Evolutionary conservation across 257 asterid genomes (phyloP).

Genomic region (Solanum bulbocastanum): DNA sequence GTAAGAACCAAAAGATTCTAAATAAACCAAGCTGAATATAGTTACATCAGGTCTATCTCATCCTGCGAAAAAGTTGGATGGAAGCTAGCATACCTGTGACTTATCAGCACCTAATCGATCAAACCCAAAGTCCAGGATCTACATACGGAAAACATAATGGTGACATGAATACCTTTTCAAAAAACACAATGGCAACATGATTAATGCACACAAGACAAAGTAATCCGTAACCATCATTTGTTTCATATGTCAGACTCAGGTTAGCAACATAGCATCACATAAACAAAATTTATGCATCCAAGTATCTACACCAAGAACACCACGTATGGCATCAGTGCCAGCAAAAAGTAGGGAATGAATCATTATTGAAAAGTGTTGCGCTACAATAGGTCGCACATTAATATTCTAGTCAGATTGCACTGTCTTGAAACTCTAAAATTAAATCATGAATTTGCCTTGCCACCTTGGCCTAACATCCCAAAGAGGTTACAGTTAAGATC

Average conservation of each 20-base stretch:
- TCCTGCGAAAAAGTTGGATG: not conserved
- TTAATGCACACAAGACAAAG: not conserved
- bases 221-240: not conserved
- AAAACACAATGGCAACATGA: not conserved
- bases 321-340: not conserved
- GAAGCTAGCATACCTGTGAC: slow-evolving; percentile 51
- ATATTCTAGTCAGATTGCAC: not conserved
- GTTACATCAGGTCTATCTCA: not conserved
- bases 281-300: not conserved
- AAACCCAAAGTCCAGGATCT: slow-evolving; percentile 95
- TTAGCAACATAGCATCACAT: not conserved
- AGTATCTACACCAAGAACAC: not conserved
- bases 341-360: not conserved
- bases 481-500: not conserved
- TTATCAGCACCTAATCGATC: slow-evolving; percentile 97
- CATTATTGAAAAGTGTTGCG: not conserved
- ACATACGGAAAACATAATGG: slow-evolving; percentile 21
- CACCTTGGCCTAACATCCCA: not conserved
- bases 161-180: slow-evolving; percentile 5
- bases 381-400: not conserved
- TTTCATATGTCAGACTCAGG: not conserved
- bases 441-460: not conserved
- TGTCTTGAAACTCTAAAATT: not conserved
- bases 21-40: not conserved
- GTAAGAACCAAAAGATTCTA: not conserved